Conservation (phyloP, 139 green algal genomes). For the Chloropicon primus region DNA sequence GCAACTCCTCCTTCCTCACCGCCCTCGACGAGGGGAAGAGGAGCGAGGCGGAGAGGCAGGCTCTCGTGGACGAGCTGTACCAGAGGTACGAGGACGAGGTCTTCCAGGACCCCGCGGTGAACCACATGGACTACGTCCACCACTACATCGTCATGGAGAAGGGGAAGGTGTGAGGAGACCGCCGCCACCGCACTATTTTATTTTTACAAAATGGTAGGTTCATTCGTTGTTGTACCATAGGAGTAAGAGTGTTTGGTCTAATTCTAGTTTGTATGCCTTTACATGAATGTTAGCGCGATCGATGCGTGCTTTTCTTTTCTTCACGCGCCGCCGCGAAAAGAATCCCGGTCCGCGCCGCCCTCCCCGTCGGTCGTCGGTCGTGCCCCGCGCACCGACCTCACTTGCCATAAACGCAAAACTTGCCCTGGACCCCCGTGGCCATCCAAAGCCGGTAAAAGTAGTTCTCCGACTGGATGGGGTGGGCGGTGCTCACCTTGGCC, state of each 20-base stretch:
- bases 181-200: background rate
- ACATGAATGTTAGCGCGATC: no score
- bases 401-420: conserved; percentile 10
- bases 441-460: conserved; percentile 13
- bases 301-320: no score
- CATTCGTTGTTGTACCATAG: background rate
- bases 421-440: conserved; percentile 13
- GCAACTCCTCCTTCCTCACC: conserved; percentile 7
- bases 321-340: no score
- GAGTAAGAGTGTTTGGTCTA: background rate
- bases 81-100: background rate
- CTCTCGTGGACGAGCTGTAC: conserved; percentile 8
- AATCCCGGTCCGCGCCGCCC: no score
- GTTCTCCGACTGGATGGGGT: conserved; percentile 17
- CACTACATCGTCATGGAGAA: conserved; percentile 9
- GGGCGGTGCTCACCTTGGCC: conserved; percentile 6
- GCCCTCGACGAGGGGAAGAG: background rate
- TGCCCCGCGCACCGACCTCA: no score
- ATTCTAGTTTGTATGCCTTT: background rate
- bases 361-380: no score
- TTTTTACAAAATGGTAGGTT: background rate
- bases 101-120: background rate
- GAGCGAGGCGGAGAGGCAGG: background rate
- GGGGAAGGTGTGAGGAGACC: background rate
- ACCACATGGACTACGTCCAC: conserved; percentile 15